Base-by-base conservation (phyloP, 352 stramenopile species). In the Detonula confervacea region DNA sequence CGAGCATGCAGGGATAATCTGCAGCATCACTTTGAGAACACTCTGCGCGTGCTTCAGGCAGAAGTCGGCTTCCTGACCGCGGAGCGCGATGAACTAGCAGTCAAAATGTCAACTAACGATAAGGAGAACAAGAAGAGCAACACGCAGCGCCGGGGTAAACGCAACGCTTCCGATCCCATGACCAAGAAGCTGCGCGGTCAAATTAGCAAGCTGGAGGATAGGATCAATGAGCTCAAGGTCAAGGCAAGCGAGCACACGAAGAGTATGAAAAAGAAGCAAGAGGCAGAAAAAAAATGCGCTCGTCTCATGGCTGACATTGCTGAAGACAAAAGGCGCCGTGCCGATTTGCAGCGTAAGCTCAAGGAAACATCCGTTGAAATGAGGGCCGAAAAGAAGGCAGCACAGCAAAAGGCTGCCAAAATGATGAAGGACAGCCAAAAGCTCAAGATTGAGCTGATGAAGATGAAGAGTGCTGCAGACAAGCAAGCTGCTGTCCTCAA, bases 341-440 rank as follows among this genome's bases (percentile, higher is more conserved):
- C 79, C 1, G 80, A 74, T 8, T 60, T 91, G 1, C 84, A 91
- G 37, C 70, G 65, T 35, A 83, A 86, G 54, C 62, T 91, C 0
- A 89, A 89, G 60, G 81, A 91, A 60, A 52, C 76, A 33, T 73
- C 63, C 0, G 65, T 62, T 29, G 81, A 88, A 63, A 75, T 86
- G 25, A 56, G 81, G n/a, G 33, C 42, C 0, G 81, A 91, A 27
- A 87, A 89, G 47, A 91, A 84, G 71, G 71, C 60, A n/a, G 84
- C 84, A 11, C 65, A 84, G 49, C 49, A 76, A 25, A 66, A 86
- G 22, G 84, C 84, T 24, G 52, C 79, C 30, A 77, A 63, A 12
- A 72, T 91, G 71, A 68, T 91, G 39, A 73, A 73, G 20, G 79
- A 91, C 44, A 84, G 68, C 16, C 80, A 87, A 37, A 77, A 79